Evolutionary conservation across 768 basidiomycete species (phyloP).

Genomic region (Trichaptum fuscoviolaceum): DNA sequence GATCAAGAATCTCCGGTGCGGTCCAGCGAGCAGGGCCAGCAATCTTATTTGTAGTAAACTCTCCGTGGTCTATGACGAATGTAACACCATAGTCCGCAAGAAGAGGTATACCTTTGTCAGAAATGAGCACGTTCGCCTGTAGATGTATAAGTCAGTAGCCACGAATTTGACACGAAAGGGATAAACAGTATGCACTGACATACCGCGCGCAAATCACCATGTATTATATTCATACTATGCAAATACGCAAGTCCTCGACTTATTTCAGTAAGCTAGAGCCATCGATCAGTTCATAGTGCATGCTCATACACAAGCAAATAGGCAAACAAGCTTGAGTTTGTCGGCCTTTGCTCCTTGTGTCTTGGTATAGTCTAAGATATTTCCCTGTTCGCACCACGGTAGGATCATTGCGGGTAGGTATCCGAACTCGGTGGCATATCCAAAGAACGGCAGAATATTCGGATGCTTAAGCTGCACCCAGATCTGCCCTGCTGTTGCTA

Average conservation of each 20-base stretch:
- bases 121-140: conserved; percentile 10
- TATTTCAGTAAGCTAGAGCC: background rate
- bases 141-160: background rate
- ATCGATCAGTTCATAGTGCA: background rate
- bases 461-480: conserved; percentile 19
- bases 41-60: conserved; percentile 6
- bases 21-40: conserved; percentile 8
- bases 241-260: conserved; percentile 4
- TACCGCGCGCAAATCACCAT: conserved; percentile 6
- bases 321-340: conserved; percentile 3
- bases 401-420: conserved; percentile 24
- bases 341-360: conserved; percentile 1
- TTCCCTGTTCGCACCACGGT: conserved; percentile 20
- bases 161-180: background rate
- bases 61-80: background rate
- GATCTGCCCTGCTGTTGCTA: background rate
- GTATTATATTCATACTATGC: conserved; percentile 2
- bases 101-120: conserved; percentile 7
- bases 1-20: conserved; percentile 6
- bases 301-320: background rate
- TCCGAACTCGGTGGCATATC: conserved; percentile 14
- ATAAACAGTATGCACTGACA: background rate
- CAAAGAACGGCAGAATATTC: conserved; percentile 21
- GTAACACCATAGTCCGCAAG: conserved; percentile 11
- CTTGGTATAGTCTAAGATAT: conserved; percentile 18